A percentile compares a stretch with the other conserved stretches of the same genome.
These are phyloP conservation scores for Sphagnum tenellum DNA, from an alignment of 225 moss, liverwort and hornwort genomes.

Conservation along the genomic window DNA sequence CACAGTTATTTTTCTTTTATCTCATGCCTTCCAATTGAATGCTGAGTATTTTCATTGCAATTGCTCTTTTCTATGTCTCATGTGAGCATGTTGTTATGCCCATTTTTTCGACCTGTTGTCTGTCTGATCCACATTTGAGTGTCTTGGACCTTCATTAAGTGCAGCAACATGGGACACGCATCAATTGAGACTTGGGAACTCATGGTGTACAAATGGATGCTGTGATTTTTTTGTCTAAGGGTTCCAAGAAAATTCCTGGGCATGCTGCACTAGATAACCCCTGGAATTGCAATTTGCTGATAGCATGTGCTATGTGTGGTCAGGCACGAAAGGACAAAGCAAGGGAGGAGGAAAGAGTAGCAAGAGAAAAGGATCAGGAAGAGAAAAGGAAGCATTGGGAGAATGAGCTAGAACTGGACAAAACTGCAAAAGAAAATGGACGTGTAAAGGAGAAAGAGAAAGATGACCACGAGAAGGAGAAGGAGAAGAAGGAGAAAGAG, in stretches of 20 bases:
- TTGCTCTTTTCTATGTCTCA: too few relatives aligned
- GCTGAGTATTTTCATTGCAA: too few relatives aligned
- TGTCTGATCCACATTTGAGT: too few relatives aligned
- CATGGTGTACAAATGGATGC: neutral
- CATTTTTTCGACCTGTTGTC: too few relatives aligned
- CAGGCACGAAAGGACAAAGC: constrained; percentile 55
- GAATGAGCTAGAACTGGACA: constrained; percentile 26
- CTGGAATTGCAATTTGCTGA: neutral
- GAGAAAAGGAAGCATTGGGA: constrained; percentile 35
- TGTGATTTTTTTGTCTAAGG: too few relatives aligned
- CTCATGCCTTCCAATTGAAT: too few relatives aligned
- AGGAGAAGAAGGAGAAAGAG: constrained; percentile 23
- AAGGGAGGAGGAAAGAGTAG: constrained; percentile 32
- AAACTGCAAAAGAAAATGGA: constrained; percentile 23
- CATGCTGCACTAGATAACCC: too few relatives aligned
- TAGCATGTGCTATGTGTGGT: neutral
- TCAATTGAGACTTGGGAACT: neutral
- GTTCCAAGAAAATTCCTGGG: neutral
- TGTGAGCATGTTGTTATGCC: too few relatives aligned
- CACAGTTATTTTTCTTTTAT: neutral
- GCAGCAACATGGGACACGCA: neutral
- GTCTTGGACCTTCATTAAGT: neutral
- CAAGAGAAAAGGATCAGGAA: constrained; percentile 33
- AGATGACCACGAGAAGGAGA: constrained; percentile 12
- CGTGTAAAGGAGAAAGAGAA: constrained; percentile 45